Percentiles rank a stretch among this genome's conserved stretches.
phyloP scores from a whole-genome alignment of 805 yeast species.

The Myxozyma neotropica region DNA sequence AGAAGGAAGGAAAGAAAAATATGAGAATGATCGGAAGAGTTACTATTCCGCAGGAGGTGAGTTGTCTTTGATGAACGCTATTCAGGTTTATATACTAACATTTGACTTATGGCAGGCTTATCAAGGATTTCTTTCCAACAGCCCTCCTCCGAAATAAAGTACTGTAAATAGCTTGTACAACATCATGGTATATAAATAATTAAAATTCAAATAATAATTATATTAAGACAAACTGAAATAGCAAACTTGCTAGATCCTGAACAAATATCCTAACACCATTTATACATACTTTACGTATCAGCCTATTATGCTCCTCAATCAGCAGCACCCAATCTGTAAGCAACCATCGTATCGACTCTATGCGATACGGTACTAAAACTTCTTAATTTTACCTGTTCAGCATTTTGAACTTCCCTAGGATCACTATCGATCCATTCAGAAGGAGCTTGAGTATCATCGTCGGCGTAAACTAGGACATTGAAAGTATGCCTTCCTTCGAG shows the following conservation, averaged over 20 bases:
- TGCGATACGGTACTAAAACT: slow-evolving; percentile 69
- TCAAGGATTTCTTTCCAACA: slow-evolving; percentile 35
- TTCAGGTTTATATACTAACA: background rate
- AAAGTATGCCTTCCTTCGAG: slow-evolving; percentile 70
- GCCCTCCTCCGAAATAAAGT: slow-evolving; percentile 12
- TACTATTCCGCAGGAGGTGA: slow-evolving; percentile 47
- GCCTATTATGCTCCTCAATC: too few species aligned
- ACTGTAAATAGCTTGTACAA: background rate
- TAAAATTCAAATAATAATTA: too few species aligned
- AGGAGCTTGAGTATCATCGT: slow-evolving; percentile 63
- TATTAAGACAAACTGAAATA: background rate
- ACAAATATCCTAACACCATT: background rate
- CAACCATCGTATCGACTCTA: slow-evolving; percentile 71
- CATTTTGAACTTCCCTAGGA: slow-evolving; percentile 56
- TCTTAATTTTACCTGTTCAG: slow-evolving; percentile 70
- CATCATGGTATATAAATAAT: background rate
- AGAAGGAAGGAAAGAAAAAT: slow-evolving; percentile 89
- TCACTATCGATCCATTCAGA: slow-evolving; percentile 84
- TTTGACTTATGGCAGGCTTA: slow-evolving; percentile 29
- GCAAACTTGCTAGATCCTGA: background rate
- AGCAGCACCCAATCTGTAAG: slow-evolving; percentile 49
- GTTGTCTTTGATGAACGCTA: background rate
- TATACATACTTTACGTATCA: too few species aligned
- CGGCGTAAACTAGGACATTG: slow-evolving; percentile 81
- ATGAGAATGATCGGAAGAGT: slow-evolving; percentile 81